Evolutionary conservation across 2,329 filamentous ascomycete genomes (phyloP).

Genomic region (Emergomyces africanus): DNA sequence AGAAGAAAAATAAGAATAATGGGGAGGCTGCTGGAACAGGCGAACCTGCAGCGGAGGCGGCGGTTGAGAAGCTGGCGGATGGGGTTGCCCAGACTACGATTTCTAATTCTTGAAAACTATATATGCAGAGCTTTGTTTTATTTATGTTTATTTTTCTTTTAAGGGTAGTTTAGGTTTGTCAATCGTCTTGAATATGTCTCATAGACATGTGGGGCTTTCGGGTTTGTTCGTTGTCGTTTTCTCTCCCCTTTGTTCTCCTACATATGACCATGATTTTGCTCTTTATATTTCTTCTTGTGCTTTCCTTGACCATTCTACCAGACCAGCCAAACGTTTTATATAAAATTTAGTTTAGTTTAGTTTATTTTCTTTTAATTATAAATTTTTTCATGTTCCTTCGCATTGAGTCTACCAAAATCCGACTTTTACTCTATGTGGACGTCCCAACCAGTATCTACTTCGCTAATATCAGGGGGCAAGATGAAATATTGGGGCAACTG

Average conservation of each 20-base stretch:
- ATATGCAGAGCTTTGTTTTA: neutral
- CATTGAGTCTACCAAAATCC: too few relatives aligned
- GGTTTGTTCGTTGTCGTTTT: neutral
- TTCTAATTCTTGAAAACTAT: constrained; percentile 22
- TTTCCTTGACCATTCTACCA: too few relatives aligned
- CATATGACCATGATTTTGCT: neutral
- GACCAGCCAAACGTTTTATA: too few relatives aligned
- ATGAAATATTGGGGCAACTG: too few relatives aligned
- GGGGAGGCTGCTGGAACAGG: constrained; percentile 16
- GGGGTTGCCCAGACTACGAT: constrained; percentile 31
- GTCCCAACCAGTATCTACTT: too few relatives aligned
- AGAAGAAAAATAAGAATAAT: constrained; percentile 14
- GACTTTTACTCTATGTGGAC: too few relatives aligned
- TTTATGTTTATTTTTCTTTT: neutral
- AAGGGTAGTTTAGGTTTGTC: neutral
- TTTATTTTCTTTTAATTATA: too few relatives aligned
- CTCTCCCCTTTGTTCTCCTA: neutral
- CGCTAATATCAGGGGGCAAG: too few relatives aligned
- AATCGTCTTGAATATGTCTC: neutral
- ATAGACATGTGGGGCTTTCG: neutral
- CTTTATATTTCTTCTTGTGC: too few relatives aligned
- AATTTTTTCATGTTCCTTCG: too few relatives aligned
- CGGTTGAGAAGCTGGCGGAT: constrained; percentile 28
- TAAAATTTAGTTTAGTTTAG: too few relatives aligned
- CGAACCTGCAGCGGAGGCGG: constrained; percentile 21